Evolutionary conservation across 805 yeast species (phyloP), one percentile per base, ranked within the genome.

Genomic region (Nakazawaea wyomingensis): DNA sequence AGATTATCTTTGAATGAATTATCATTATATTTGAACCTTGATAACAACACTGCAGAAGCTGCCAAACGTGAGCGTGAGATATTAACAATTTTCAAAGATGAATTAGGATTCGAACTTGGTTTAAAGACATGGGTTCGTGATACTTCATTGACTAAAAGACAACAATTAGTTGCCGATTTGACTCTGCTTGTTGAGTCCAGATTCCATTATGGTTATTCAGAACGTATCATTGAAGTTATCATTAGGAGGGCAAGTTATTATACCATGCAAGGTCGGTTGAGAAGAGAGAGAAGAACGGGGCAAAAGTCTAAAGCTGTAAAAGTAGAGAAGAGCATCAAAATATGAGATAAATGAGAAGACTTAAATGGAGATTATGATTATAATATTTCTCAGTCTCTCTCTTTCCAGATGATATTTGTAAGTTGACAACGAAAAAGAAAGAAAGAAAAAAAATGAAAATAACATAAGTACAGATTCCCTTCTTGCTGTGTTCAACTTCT

Each of bases 101-200:
- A 74, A 16, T 69, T 86, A 41, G 80, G 83, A 4, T 87, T 85
- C 60, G 79, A 82, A 22, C 59, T 88, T 22, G 96, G 96, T 4
- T 74, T 78, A 48, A 76, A 77, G 54, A 85, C 95, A 0, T 88
- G 96, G 96, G 80, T 85, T 34, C 70, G 95, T 49, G 96, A 84
- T 54, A 84, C 93, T 0, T 68, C 74, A 1, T 72, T 69, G 41
- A 62, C 60, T 4, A 73, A 74, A 48, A 68, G 96, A 33, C 58
- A 58, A 9, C 52, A 59, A 4, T 61, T 80, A 34, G 62, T 85
- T 20, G 67, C 68, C 20, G 62, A 69, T 39, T 67, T 88, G 38
- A 65, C 71, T 52, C 52, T 54, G 5, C 65, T 71, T 44, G 78
- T 82, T 5, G 66, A 64, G 26, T 53, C 52, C 2, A 69, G 68